Percentiles rank a stretch among this genome's conserved stretches.
Conservation (phyloP, 2,329 filamentous ascomycete species). For the Chrysoporthe cubensis region DNA sequence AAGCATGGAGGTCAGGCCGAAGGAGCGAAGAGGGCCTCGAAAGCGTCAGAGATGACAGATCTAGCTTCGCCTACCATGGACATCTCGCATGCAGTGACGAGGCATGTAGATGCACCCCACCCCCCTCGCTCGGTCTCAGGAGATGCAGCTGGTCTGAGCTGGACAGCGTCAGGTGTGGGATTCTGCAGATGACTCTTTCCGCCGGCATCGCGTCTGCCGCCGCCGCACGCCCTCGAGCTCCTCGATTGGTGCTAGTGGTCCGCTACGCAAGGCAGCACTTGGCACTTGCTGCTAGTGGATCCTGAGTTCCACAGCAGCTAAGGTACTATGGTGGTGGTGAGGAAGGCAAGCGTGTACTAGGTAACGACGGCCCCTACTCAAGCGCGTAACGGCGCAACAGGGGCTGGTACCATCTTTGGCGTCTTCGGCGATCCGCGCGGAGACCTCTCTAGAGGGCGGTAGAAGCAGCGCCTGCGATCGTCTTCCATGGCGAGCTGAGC, state of each 20-base stretch:
- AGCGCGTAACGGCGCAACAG: constrained; percentile 5
- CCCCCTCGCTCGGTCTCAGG: too few relatives aligned
- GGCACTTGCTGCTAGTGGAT: constrained; percentile 9
- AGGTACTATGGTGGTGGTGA: background rate
- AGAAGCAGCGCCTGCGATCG: background rate
- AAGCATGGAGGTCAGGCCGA: background rate
- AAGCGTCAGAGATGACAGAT: background rate
- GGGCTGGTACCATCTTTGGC: too few relatives aligned
- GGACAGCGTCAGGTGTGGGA: background rate
- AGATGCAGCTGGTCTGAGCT: background rate
- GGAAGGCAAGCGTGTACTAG: background rate
- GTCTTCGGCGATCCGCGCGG: background rate
- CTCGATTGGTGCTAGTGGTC: background rate
- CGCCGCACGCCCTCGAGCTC: background rate
- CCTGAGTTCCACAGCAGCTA: background rate
- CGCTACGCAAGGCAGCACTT: constrained; percentile 6
- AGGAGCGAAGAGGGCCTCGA: too few relatives aligned
- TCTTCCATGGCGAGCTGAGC: background rate
- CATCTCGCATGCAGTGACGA: background rate
- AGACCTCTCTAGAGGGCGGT: background rate
- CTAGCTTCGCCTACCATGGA: background rate
- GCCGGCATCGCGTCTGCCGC: constrained; percentile 7
- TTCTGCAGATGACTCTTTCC: constrained; percentile 19
- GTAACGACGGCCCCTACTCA: background rate
- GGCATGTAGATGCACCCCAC: background rate